Percentiles rank a stretch among this genome's conserved stretches.
Conservation (phyloP, 2,329 filamentous ascomycete genomes). For the Neurospora crassa region DNA sequence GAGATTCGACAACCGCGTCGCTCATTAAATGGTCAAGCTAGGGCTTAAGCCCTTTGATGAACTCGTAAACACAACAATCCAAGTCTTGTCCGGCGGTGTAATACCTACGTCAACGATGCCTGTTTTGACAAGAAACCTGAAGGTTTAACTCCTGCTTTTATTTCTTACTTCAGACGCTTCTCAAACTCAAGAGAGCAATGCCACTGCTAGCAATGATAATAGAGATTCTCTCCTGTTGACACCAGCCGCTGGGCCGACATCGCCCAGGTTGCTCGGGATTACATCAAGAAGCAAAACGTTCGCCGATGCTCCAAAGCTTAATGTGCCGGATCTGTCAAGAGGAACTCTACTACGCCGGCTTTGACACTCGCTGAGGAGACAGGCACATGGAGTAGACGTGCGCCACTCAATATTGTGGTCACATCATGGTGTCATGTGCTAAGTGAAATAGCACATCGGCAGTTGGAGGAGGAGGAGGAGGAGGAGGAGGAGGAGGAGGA, state of each 20-base stretch:
- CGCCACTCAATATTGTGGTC: background rate
- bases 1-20: background rate
- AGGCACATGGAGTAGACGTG: background rate
- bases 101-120: background rate
- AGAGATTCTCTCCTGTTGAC: background rate
- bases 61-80: background rate
- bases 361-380: background rate
- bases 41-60: background rate
- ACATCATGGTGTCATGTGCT: background rate
- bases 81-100: background rate
- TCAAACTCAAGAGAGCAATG: background rate
- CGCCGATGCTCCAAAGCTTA: background rate
- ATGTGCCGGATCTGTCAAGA: background rate
- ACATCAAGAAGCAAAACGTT: background rate
- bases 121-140: background rate
- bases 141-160: background rate
- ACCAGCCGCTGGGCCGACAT: background rate
- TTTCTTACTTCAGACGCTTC: background rate
- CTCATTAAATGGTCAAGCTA: background rate
- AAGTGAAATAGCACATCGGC: background rate
- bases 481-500: background rate
- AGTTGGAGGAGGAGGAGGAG: background rate
- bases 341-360: background rate
- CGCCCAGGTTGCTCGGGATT: background rate
- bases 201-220: background rate